phyloP scores from a whole-genome alignment of 2,329 filamentous ascomycete genomes.

The Trichoderma polysporum region DNA sequence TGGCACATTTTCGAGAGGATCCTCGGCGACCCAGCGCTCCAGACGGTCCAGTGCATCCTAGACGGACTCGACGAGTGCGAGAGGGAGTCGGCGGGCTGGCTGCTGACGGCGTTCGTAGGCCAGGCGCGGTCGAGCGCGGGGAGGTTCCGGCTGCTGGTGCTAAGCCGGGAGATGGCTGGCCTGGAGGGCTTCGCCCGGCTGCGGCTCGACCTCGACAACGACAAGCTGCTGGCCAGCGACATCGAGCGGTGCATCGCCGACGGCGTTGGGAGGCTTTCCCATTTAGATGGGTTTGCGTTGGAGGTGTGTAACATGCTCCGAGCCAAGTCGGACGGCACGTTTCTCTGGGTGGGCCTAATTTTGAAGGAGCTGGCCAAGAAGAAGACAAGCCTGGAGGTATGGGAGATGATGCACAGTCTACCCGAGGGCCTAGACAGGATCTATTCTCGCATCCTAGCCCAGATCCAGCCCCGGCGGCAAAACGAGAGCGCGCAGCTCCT shows the following conservation, averaged over 20 bases:
- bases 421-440: neutral
- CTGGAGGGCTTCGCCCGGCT: neutral
- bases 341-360: neutral
- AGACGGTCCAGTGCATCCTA: neutral
- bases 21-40: neutral
- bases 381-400: neutral
- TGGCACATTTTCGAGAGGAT: neutral
- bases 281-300: neutral
- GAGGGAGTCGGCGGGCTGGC: neutral
- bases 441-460: neutral
- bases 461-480: neutral
- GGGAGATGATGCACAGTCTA: neutral
- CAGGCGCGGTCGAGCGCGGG: neutral
- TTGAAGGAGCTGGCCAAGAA: neutral
- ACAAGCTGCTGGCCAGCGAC: neutral
- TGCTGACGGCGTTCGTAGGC: neutral
- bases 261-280: neutral
- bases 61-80: neutral
- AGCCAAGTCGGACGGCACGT: neutral
- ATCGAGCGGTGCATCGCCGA: neutral
- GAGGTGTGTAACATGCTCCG: neutral
- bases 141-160: neutral
- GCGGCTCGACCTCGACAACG: neutral
- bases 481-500: neutral
- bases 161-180: neutral